Percentiles rank a stretch among this genome's conserved stretches.
These are phyloP conservation scores for Oryza coarctata DNA, from an alignment of 176 grass and related monocot genomes.

Conservation along the genomic window DNA sequence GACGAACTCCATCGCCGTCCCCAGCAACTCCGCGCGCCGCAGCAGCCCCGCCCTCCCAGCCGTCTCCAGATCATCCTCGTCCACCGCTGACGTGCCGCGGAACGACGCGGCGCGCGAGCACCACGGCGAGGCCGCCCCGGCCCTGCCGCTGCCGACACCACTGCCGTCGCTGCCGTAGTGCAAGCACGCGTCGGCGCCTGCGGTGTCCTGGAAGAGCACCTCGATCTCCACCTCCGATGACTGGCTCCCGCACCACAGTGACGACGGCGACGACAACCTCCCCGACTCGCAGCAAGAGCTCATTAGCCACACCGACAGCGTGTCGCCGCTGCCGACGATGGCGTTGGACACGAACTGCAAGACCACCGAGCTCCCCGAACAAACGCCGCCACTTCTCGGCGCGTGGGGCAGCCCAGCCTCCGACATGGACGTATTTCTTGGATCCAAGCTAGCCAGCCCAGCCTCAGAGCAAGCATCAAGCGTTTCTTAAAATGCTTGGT, in stretches of 20 bases:
- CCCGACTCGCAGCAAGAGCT: conserved; percentile 15
- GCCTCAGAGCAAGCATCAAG: not conserved
- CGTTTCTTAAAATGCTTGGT: not conserved
- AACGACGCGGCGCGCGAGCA: not conserved
- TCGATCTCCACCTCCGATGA: conserved; percentile 29
- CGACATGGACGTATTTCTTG: not conserved
- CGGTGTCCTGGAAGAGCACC: conserved; percentile 22
- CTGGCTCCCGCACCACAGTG: not conserved
- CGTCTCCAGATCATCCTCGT: not conserved
- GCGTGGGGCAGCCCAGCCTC: not conserved
- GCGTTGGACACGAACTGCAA: conserved; percentile 31
- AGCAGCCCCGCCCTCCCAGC: conserved; percentile 17
- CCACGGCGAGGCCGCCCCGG: not conserved
- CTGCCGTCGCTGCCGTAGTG: not conserved
- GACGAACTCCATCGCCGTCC: not conserved
- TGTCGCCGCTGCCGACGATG: not conserved
- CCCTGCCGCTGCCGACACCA: too few relatives aligned
- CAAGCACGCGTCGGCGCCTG: not conserved
- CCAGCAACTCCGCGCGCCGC: not conserved
- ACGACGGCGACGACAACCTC: not conserved
- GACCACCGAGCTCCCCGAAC: not conserved
- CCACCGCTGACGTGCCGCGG: not conserved
- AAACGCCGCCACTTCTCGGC: not conserved
- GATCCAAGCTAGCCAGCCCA: not conserved
- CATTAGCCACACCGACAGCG: conserved; percentile 19